Percentiles rank a stretch among this genome's conserved stretches.
These are phyloP conservation scores for Baudoinia panamericana DNA, from an alignment of 495 filamentous ascomycete genomes.

Conservation along the genomic window DNA sequence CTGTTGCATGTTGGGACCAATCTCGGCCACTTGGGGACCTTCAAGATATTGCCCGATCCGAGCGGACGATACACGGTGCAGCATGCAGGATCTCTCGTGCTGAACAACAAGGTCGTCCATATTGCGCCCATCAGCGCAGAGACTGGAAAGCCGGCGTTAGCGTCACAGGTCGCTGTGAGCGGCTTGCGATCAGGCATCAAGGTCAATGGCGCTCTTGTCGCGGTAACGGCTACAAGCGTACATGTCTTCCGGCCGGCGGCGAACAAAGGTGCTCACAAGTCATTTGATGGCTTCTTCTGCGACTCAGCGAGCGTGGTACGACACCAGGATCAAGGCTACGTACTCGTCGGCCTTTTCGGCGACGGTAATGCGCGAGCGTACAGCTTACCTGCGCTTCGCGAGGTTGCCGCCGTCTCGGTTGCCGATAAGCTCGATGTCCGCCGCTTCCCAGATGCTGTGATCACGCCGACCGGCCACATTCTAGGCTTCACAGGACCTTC, in stretches of 20 bases:
- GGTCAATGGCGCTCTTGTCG: slow-evolving; percentile 57
- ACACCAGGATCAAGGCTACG: slow-evolving; percentile 57
- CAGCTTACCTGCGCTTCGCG: slow-evolving; percentile 73
- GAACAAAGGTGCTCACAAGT: slow-evolving; percentile 75
- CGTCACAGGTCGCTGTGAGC: slow-evolving; percentile 57
- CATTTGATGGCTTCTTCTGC: slow-evolving; percentile 70
- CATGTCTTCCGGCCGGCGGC: slow-evolving; percentile 76
- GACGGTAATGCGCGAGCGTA: slow-evolving; percentile 67
- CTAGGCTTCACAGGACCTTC: slow-evolving; percentile 83
- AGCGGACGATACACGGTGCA: slow-evolving; percentile 60
- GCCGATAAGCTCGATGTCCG: slow-evolving; percentile 55
- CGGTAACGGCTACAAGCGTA: slow-evolving; percentile 58
- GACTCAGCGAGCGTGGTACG: slow-evolving; percentile 63
- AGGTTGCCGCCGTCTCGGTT: slow-evolving; percentile 56
- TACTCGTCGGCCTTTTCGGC: slow-evolving; percentile 69
- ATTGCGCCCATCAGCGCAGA: slow-evolving; percentile 69
- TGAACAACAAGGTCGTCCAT: slow-evolving; percentile 61
- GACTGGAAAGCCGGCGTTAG: slow-evolving; percentile 58
- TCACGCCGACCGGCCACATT: slow-evolving; percentile 66
- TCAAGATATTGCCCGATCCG: slow-evolving; percentile 68
- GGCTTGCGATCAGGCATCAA: slow-evolving; percentile 55
- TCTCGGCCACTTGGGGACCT: slow-evolving; percentile 66
- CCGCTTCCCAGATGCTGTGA: slow-evolving; percentile 49
- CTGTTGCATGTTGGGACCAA: slow-evolving; percentile 84
- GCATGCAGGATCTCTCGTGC: slow-evolving; percentile 47